A percentile compares a stretch with the other conserved stretches of the same genome.
Evolutionary conservation across 208 protist genomes (phyloP).

Genomic region (Leishmania amazonensis): DNA sequence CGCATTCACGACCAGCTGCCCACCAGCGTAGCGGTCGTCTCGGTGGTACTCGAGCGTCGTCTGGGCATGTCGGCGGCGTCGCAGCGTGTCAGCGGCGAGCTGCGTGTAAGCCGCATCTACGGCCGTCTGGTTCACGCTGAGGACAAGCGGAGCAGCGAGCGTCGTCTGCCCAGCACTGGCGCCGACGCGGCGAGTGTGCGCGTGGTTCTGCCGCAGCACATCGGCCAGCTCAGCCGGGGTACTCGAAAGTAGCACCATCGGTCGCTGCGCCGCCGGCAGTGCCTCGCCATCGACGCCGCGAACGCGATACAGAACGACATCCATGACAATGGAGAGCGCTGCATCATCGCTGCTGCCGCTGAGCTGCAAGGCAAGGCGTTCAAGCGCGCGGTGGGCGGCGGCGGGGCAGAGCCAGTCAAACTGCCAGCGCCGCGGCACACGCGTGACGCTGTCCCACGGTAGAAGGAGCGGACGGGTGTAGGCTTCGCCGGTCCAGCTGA

Average conservation of each 20-base stretch:
- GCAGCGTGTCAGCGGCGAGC: slow-evolving; percentile 66
- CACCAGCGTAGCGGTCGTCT: slow-evolving; percentile 40
- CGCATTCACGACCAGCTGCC: slow-evolving; percentile 66
- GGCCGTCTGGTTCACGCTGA: slow-evolving; percentile 46
- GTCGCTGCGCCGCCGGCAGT: slow-evolving; percentile 50
- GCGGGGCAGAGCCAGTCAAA: slow-evolving; percentile 69
- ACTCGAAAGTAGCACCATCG: slow-evolving; percentile 61
- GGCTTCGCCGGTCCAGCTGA: slow-evolving; percentile 18
- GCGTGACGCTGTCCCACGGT: slow-evolving; percentile 43
- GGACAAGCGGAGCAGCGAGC: slow-evolving; percentile 25
- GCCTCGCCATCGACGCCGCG: slow-evolving; percentile 57
- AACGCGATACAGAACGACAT: slow-evolving; percentile 66
- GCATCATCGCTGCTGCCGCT: slow-evolving; percentile 8
- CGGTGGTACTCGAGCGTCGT: slow-evolving; percentile 57
- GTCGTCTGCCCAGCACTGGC: neutral
- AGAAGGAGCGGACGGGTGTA: slow-evolving; percentile 55
- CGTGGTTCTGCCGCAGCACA: slow-evolving; percentile 31
- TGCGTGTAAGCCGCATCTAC: slow-evolving; percentile 64
- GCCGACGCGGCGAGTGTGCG: neutral
- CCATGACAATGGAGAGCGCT: slow-evolving; percentile 45
- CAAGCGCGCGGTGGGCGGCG: slow-evolving; percentile 44
- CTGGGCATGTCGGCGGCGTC: slow-evolving; percentile 47
- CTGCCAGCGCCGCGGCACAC: slow-evolving; percentile 55
- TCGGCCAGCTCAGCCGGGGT: slow-evolving; percentile 32
- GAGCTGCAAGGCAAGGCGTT: slow-evolving; percentile 10